Percentiles rank a stretch among this genome's conserved stretches.
Evolutionary conservation across 495 filamentous ascomycete genomes (phyloP).

Genomic region (Cladorrhinum samala): DNA sequence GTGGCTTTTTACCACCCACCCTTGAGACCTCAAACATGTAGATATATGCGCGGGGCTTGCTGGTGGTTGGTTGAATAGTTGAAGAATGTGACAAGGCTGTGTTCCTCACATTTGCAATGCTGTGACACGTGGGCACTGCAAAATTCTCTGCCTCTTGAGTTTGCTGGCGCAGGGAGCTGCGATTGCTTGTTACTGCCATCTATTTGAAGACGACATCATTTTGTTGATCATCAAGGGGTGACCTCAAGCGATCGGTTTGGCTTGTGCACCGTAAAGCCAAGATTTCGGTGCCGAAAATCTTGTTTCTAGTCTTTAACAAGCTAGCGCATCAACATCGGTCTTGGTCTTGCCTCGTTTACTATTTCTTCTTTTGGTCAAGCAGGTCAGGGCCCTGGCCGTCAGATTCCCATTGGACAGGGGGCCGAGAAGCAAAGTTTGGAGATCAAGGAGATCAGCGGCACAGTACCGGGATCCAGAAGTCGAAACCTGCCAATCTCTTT

Average conservation of each 20-base stretch:
- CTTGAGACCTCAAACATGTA: background rate
- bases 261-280: too few species aligned
- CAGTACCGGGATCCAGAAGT: background rate
- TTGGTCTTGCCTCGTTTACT: background rate
- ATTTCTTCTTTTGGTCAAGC: background rate
- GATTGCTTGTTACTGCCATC: too few species aligned
- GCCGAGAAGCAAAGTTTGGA: background rate
- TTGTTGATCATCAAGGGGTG: too few species aligned
- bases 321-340: background rate
- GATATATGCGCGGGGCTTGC: background rate
- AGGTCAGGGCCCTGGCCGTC: background rate
- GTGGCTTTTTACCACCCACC: background rate
- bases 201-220: too few species aligned
- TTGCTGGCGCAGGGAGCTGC: too few species aligned
- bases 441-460: background rate
- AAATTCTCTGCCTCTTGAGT: too few species aligned
- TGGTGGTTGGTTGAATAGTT: too few species aligned
- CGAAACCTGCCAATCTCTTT: too few species aligned
- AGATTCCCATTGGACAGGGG: background rate
- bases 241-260: too few species aligned
- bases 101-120: too few species aligned
- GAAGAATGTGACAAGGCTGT: too few species aligned
- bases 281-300: background rate
- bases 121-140: too few species aligned
- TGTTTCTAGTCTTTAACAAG: background rate